Evolutionary conservation across 345 rosid species (phyloP).

Genomic region (Melastoma malabathricum): DNA sequence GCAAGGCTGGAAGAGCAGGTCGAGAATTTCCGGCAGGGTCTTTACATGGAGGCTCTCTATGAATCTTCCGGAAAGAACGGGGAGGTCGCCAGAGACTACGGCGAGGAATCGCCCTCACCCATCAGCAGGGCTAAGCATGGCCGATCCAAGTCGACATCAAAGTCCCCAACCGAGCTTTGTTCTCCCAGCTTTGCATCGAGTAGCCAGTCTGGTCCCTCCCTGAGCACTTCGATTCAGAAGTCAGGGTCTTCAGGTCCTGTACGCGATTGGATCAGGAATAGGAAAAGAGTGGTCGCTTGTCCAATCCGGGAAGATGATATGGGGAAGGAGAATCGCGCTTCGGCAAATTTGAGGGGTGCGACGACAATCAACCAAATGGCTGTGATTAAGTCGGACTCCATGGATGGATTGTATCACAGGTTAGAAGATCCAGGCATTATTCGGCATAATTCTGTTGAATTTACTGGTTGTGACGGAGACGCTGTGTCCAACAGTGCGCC

Average conservation of each 20-base stretch:
- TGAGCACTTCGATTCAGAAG: constrained; percentile 59
- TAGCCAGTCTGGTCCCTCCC: constrained; percentile 40
- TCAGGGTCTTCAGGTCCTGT: constrained; percentile 26
- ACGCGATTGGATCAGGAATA: constrained; percentile 18
- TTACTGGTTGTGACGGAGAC: constrained; percentile 21
- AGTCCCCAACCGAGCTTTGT: constrained; percentile 24
- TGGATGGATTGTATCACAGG: constrained; percentile 31
- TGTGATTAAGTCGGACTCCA: constrained; percentile 18
- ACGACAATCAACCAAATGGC: constrained; percentile 34
- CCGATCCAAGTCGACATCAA: constrained; percentile 18
- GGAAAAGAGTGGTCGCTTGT: constrained; percentile 20
- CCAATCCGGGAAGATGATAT: constrained; percentile 20
- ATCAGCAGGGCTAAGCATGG: constrained; percentile 44
- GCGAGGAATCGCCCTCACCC: constrained; percentile 22
- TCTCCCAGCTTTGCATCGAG: constrained; percentile 29
- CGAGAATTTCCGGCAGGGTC: constrained; percentile 71
- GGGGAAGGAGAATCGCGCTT: constrained; percentile 60
- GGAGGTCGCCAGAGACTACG: constrained; percentile 29
- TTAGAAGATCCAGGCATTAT: constrained; percentile 41
- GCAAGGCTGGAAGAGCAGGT: constrained; percentile 89
- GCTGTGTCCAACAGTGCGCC: constrained; percentile 29
- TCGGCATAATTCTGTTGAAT: constrained; percentile 33
- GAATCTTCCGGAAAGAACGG: constrained; percentile 50
- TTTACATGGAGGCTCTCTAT: constrained; percentile 71
- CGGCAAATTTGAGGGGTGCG: constrained; percentile 25